Base-by-base conservation (phyloP, 371 early-diverging fungal genomes). In the Apophysomyces elegans region DNA sequence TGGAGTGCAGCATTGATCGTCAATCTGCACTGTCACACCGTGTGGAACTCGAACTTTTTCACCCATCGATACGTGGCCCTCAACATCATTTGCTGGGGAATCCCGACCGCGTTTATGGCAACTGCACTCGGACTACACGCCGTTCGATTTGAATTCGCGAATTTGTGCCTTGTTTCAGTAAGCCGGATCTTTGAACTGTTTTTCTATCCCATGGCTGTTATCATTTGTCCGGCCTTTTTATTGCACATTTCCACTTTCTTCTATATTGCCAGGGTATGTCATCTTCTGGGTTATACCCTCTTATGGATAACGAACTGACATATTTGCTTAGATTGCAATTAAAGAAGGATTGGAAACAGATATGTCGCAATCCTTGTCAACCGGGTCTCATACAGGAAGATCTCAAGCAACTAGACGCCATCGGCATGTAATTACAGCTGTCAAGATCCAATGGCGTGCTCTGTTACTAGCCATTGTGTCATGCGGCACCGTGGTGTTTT, bases 391-490 rank as follows among this genome's bases (percentile, higher is more conserved):
- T 7, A 67, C 80, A 7, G 70, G 73, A 5, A 69, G 75, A n/a
- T 72, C 75, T 13, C 76, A 79, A 7, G 78, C 80, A 18, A 72
- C 72, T 1, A 79, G 77, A 36, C 75, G 76, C 5, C 84, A 82
- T 37, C 75, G 84, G 32, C 88, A 90, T 61, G 83, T 88, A 39
- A 66, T 87, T 61, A 78, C 79, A 59, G 86, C 88, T 18, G 84
- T 88, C 57, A 81, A 84, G 44, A 83, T 90, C 57, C 89, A 90
- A 67, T 90, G 90, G 90, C 78, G 90, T 54, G 86, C 90, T 1
- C 74, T 88, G 7, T 56, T 88, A 35, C 72, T 90, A 45, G 90
- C 88, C 18, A 56, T 86, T 39, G 71, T 79, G 12, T 79, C 86
- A 6, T 72, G 83, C 32, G 67, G 72, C 37, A 78, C 83, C 4